A percentile compares a stretch with the other conserved stretches of the same genome.
phyloP scores from a whole-genome alignment of 2,329 filamentous ascomycete genomes.

The Apiospora kogelbergensis region DNA sequence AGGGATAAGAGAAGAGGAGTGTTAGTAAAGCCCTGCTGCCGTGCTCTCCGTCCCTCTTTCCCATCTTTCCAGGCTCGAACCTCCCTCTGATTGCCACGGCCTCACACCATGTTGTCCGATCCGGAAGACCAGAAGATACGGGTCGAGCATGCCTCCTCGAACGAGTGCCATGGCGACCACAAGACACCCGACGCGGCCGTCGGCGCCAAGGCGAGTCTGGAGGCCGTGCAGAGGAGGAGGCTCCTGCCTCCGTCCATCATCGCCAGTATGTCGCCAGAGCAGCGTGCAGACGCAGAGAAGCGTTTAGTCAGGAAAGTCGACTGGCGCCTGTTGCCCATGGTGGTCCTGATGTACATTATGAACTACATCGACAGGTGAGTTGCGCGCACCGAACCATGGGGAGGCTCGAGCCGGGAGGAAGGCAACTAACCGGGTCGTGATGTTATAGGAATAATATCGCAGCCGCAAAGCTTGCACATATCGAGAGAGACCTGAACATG shows the following conservation, averaged over 20 bases:
- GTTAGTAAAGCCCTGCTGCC: not conserved
- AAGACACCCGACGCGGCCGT: not conserved
- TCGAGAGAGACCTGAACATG: constrained; percentile 35
- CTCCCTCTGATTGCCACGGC: not conserved
- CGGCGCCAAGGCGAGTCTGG: not conserved
- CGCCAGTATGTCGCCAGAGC: constrained; percentile 48
- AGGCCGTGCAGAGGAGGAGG: constrained; percentile 23
- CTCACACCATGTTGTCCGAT: not conserved
- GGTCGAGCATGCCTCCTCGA: not conserved
- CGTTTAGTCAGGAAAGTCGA: constrained; percentile 66
- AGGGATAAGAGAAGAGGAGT: not conserved
- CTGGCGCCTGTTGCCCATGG: constrained; percentile 61
- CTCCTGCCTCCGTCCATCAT: constrained; percentile 34
- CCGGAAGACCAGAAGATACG: constrained; percentile 13
- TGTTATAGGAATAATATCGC: constrained; percentile 56
- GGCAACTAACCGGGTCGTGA: constrained; percentile 26
- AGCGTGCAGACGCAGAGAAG: constrained; percentile 52
- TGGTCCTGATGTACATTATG: constrained; percentile 70
- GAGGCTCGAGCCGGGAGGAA: too few relatives aligned
- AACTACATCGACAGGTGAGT: constrained; percentile 58
- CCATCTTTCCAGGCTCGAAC: not conserved
- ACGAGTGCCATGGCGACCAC: constrained; percentile 11
- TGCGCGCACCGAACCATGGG: not conserved
- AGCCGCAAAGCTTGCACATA: constrained; percentile 50
- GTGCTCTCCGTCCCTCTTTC: not conserved